Conservation (phyloP, 179 eudicot genomes). For the Nepenthes alata region DNA sequence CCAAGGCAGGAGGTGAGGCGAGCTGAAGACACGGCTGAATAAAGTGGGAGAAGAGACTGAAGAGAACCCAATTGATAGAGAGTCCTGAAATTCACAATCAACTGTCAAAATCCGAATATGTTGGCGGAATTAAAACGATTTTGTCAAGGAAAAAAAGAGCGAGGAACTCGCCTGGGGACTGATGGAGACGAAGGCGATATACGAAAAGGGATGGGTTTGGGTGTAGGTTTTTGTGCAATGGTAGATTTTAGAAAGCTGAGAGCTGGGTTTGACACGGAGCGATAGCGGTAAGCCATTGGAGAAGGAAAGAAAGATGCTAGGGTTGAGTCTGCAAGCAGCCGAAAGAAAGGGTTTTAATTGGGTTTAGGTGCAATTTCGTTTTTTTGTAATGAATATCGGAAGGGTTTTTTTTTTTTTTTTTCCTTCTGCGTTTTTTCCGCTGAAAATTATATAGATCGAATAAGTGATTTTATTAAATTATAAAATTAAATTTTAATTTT, state of each 20-base stretch:
- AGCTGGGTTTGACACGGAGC: conserved; percentile 47
- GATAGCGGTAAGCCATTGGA: conserved; percentile 62
- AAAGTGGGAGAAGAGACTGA: conserved; percentile 72
- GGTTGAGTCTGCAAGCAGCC: background rate
- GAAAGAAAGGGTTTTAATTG: background rate
- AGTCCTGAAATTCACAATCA: conserved; percentile 42
- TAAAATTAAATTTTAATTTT: too few species aligned
- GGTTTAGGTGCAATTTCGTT: too few species aligned
- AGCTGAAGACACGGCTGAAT: conserved; percentile 76
- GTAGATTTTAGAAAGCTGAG: conserved; percentile 46
- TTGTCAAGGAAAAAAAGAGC: background rate
- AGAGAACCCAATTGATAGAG: conserved; percentile 54
- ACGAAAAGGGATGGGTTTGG: conserved; percentile 19
- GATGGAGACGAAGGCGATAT: conserved; percentile 23
- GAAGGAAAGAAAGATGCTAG: conserved; percentile 2
- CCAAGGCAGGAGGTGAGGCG: conserved; percentile 78
- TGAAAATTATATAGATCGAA: too few species aligned
- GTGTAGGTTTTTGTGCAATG: conserved; percentile 27
- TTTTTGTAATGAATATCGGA: too few species aligned
- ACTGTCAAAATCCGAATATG: conserved; percentile 5
- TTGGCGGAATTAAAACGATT: background rate
- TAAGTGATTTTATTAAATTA: too few species aligned
- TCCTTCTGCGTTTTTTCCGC: too few species aligned
- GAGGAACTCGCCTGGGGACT: conserved; percentile 21
- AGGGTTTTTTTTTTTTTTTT: too few species aligned